A percentile compares a stretch with the other conserved stretches of the same genome.
phyloP scores from a whole-genome alignment of 208 protist genomes.

The Herpetomonas samuelpessoai region DNA sequence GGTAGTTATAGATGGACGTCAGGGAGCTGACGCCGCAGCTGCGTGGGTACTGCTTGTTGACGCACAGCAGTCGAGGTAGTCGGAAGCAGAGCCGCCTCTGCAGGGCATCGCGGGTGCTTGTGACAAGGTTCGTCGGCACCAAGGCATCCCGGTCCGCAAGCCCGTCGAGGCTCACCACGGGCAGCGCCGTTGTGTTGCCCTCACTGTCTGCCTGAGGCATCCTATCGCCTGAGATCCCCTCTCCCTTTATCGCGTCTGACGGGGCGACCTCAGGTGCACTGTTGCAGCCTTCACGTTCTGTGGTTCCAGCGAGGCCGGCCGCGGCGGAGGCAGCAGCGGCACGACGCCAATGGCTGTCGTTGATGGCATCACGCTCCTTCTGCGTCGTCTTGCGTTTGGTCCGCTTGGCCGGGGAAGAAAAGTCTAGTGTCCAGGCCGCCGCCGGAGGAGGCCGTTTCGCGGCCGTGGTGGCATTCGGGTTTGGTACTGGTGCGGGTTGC shows the following conservation, averaged over 20 bases:
- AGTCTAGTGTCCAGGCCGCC: slow-evolving; percentile 75
- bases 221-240: background rate
- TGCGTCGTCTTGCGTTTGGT: slow-evolving; percentile 54
- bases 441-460: too few species aligned
- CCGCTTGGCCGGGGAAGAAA: slow-evolving; percentile 31
- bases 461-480: too few species aligned
- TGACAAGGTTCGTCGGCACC: slow-evolving; percentile 65
- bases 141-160: slow-evolving; percentile 41
- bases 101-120: slow-evolving; percentile 53
- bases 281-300: background rate
- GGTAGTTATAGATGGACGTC: slow-evolving; percentile 89
- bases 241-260: background rate
- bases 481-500: too few species aligned
- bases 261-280: background rate
- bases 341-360: slow-evolving; percentile 27
- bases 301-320: slow-evolving; percentile 1
- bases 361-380: slow-evolving; percentile 65
- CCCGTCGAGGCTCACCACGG: slow-evolving; percentile 46
- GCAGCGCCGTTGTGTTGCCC: slow-evolving; percentile 27
- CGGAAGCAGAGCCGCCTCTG: slow-evolving; percentile 67
- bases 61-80: slow-evolving; percentile 62
- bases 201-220: slow-evolving; percentile 30
- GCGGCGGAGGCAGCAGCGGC: background rate
- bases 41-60: slow-evolving; percentile 90
- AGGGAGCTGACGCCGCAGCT: slow-evolving; percentile 88